A percentile compares a stretch with the other conserved stretches of the same genome.
Evolutionary conservation across 495 filamentous ascomycete genomes (phyloP).

Genomic region (Glonium stellatum): DNA sequence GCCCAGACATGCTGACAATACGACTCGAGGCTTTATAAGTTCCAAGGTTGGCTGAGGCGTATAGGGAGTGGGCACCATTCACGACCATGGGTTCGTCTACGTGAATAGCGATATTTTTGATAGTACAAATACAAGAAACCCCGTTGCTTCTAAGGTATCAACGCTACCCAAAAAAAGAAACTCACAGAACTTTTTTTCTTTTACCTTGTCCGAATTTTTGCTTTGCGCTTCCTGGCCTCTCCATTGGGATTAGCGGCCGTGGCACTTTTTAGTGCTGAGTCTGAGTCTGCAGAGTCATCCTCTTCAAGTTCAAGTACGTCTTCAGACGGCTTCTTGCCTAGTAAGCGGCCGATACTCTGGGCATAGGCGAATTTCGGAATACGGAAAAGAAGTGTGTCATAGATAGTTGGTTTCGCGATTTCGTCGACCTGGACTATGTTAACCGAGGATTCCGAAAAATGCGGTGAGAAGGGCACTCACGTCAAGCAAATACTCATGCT

Average conservation of each 20-base stretch:
- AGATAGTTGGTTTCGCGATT: conserved; percentile 35
- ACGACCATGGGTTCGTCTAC: too few relatives aligned
- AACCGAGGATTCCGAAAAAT: neutral
- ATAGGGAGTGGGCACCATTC: too few relatives aligned
- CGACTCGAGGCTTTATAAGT: too few relatives aligned
- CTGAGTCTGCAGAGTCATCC: conserved; percentile 26
- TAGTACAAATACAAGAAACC: neutral
- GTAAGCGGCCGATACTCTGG: conserved; percentile 31
- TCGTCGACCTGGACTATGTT: conserved; percentile 34
- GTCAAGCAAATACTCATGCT: conserved; percentile 77
- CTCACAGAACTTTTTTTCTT: neutral
- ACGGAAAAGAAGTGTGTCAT: conserved; percentile 39
- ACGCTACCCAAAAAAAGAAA: neutral
- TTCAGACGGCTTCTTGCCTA: conserved; percentile 21
- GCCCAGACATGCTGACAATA: neutral
- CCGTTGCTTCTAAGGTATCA: neutral
- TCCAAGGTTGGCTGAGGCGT: too few relatives aligned
- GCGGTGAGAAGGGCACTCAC: conserved; percentile 39
- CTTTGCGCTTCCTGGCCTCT: conserved; percentile 36
- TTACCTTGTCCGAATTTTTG: conserved; percentile 13
- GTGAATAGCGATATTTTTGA: too few relatives aligned
- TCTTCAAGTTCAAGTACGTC: conserved; percentile 25
- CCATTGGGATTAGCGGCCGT: conserved; percentile 32
- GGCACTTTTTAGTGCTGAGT: conserved; percentile 26
- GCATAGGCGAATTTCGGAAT: conserved; percentile 38